phyloP scores from a whole-genome alignment of 169 alveolate species.

The Ichthyophthirius multifiliis region DNA sequence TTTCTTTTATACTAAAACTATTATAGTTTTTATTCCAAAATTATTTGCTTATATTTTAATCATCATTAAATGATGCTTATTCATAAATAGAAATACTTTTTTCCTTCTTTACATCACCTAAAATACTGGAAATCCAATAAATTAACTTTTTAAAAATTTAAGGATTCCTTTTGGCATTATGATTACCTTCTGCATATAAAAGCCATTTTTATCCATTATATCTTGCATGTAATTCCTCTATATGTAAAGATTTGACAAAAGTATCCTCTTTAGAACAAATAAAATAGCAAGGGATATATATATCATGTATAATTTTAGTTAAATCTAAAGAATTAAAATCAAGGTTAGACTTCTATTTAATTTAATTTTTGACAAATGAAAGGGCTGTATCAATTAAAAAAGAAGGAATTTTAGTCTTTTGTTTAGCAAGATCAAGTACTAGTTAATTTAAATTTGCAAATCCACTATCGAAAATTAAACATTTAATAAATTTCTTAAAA shows the following conservation, averaged over 20 bases:
- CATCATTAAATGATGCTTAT: too few species aligned
- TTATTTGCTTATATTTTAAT: too few species aligned
- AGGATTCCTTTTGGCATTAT: constrained; percentile 26
- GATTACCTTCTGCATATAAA: constrained; percentile 27
- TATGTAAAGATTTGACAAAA: constrained; percentile 37
- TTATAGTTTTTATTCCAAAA: too few species aligned
- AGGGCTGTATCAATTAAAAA: constrained; percentile 28
- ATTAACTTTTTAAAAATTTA: constrained; percentile 3
- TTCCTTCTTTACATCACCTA: too few species aligned
- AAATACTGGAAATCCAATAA: too few species aligned
- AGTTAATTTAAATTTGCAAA: constrained; percentile 35
- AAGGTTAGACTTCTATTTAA: constrained; percentile 26
- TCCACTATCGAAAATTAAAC: constrained; percentile 24
- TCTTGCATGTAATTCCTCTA: constrained; percentile 7
- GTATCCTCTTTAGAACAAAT: constrained; percentile 39
- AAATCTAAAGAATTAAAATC: constrained; percentile 39
- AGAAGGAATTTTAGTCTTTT: constrained; percentile 30
- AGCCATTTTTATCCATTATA: constrained; percentile 30
- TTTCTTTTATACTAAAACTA: too few species aligned
- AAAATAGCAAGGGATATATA: constrained; percentile 31
- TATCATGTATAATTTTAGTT: constrained; percentile 16
- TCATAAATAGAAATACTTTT: too few species aligned
- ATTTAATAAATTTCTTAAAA: constrained; percentile 25
- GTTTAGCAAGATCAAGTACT: constrained; percentile 34
- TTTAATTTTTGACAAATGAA: constrained; percentile 10